These are phyloP conservation scores for Cystofilobasidium ferigula DNA, from an alignment of 768 basidiomycete species.

Conservation along the genomic window DNA sequence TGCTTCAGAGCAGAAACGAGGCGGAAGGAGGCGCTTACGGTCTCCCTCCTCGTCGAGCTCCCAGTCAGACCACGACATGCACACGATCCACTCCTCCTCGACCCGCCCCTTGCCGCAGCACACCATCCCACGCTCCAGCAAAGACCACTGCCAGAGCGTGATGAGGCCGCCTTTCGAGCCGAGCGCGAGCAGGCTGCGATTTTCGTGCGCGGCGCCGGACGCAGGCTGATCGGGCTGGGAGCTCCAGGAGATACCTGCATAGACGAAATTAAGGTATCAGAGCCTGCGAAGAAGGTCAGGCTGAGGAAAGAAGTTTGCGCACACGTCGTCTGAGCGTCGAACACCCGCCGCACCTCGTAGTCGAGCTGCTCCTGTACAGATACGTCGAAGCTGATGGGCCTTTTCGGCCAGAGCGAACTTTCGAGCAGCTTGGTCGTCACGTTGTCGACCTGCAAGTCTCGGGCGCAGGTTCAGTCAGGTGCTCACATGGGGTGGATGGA, in stretches of 20 bases:
- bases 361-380: background rate
- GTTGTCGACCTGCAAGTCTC: background rate
- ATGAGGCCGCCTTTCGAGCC: background rate
- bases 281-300: background rate
- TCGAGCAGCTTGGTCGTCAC: background rate
- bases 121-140: background rate
- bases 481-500: background rate
- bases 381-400: background rate
- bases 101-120: background rate
- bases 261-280: too few species aligned
- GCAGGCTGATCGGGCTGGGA: background rate
- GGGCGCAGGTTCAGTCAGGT: background rate
- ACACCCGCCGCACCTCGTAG: slow-evolving; percentile 5
- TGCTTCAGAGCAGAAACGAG: background rate
- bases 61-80: background rate
- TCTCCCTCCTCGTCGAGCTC: background rate
- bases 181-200: slow-evolving; percentile 3
- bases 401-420: background rate
- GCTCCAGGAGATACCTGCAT: background rate
- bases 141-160: background rate
- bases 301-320: background rate
- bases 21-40: too few species aligned
- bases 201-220: background rate
- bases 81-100: background rate
- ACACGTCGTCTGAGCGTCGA: slow-evolving; percentile 11